Evolutionary conservation across 192 early-diverging fungal genomes (phyloP).

Genomic region (Spinellus fusiger): DNA sequence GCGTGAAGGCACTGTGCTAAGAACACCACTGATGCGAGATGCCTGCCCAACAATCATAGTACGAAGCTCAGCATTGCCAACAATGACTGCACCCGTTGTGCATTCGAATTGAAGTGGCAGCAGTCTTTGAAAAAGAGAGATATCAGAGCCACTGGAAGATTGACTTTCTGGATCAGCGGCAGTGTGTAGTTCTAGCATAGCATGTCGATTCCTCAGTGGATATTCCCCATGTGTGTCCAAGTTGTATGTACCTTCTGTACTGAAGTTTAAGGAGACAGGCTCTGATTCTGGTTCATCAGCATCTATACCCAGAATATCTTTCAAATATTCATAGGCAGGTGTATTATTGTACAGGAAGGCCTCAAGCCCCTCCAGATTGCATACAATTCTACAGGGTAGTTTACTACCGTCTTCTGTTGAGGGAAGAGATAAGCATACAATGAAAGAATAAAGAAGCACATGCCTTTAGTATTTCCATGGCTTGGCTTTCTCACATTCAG

Average conservation of each 20-base stretch:
- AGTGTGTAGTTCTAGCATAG: not conserved
- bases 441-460: not conserved
- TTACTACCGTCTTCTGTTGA: slow-evolving; percentile 6
- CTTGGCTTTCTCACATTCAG: slow-evolving; percentile 42
- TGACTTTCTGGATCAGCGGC: slow-evolving; percentile 35
- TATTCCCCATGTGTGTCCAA: no score
- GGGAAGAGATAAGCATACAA: not conserved
- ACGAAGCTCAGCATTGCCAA: slow-evolving; percentile 63
- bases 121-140: slow-evolving; percentile 46
- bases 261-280: not conserved
- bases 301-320: slow-evolving; percentile 34
- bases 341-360: slow-evolving; percentile 79
- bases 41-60: slow-evolving; percentile 56
- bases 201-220: no score
- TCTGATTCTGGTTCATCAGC: slow-evolving; percentile 8
- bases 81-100: slow-evolving; percentile 58
- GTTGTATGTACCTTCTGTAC: no score
- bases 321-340: slow-evolving; percentile 59
- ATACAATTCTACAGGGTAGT: slow-evolving; percentile 52
- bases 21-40: slow-evolving; percentile 51
- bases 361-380: slow-evolving; percentile 69
- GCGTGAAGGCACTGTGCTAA: slow-evolving; percentile 45
- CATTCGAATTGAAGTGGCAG: slow-evolving; percentile 64
- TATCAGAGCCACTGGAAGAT: slow-evolving; percentile 19
- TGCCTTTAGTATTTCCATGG: slow-evolving; percentile 10